Percentiles rank a stretch among this genome's conserved stretches.
Evolutionary conservation across 2,329 filamentous ascomycete species (phyloP).

Genomic region (Domatiomyces globalis): DNA sequence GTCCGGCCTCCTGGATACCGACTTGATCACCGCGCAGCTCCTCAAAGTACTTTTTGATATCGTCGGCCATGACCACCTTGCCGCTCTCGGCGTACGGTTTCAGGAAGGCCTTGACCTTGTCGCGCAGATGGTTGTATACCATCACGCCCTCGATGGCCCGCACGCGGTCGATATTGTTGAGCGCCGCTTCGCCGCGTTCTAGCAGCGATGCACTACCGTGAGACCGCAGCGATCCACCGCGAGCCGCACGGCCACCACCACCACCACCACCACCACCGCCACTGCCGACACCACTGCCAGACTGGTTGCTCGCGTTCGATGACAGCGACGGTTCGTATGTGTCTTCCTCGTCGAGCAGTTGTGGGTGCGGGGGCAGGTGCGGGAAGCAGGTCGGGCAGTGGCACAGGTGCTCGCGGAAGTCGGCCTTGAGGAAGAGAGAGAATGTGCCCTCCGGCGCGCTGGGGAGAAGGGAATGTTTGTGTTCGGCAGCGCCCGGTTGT

Average conservation of each 20-base stretch:
- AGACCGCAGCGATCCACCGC: constrained; percentile 31
- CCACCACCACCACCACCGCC: constrained; percentile 23
- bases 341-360: constrained; percentile 88
- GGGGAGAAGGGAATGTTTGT: constrained; percentile 50
- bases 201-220: constrained; percentile 68
- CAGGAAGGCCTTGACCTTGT: constrained; percentile 89
- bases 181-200: constrained; percentile 80
- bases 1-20: constrained; percentile 50
- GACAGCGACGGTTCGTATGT: constrained; percentile 82
- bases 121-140: constrained; percentile 93
- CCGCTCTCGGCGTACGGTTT: constrained; percentile 88
- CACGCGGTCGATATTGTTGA: constrained; percentile 85
- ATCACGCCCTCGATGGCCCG: constrained; percentile 91
- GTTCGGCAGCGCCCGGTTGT: constrained; percentile 23
- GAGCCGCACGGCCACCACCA: constrained; percentile 14
- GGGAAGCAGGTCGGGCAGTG: constrained; percentile 70
- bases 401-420: constrained; percentile 73
- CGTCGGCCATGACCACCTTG: constrained; percentile 74
- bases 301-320: constrained; percentile 40
- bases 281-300: constrained; percentile 29
- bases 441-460: constrained; percentile 43
- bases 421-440: constrained; percentile 66
- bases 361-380: constrained; percentile 52
- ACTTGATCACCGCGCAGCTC: constrained; percentile 79
- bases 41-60: constrained; percentile 94